Evolutionary conservation across 2,329 filamentous ascomycete species (phyloP).

Genomic region (Colletotrichum brevisporum): DNA sequence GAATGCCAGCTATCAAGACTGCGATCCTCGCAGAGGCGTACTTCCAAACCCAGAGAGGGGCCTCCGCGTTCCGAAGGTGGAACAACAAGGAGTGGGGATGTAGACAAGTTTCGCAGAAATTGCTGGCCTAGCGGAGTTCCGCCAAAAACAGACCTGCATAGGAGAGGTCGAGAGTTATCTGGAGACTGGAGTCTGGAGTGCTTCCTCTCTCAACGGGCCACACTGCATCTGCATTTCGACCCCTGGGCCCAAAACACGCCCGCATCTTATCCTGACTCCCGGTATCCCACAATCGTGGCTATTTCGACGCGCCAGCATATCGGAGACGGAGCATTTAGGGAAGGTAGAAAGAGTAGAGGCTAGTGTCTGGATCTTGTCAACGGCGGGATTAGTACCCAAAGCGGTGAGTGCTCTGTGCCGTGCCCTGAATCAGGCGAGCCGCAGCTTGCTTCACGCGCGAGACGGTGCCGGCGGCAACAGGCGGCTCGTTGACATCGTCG

Average conservation of each 20-base stretch:
- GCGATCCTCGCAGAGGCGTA: not conserved
- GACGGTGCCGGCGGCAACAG: not conserved
- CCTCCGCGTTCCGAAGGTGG: not conserved
- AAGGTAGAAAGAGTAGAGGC: not conserved
- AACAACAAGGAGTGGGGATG: not conserved
- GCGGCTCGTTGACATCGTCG: conserved; percentile 1
- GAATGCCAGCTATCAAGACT: not conserved
- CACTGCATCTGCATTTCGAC: not conserved
- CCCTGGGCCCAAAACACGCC: too few relatives aligned
- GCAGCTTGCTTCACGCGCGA: not conserved
- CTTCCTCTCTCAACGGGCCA: not conserved
- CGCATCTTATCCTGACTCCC: too few relatives aligned
- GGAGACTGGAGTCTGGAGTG: not conserved
- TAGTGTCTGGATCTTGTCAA: not conserved
- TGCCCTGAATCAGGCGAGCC: conserved; percentile 16
- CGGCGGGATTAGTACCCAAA: conserved; percentile 9
- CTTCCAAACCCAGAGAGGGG: not conserved
- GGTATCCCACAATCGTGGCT: too few relatives aligned
- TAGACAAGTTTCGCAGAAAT: not conserved
- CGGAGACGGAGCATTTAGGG: not conserved
- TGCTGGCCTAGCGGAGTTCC: not conserved
- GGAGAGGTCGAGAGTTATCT: not conserved
- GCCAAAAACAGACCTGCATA: not conserved
- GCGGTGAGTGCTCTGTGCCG: not conserved
- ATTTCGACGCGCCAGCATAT: not conserved